Conservation (phyloP, 1,139 yeast species). For the Nematodospora anomalae region DNA sequence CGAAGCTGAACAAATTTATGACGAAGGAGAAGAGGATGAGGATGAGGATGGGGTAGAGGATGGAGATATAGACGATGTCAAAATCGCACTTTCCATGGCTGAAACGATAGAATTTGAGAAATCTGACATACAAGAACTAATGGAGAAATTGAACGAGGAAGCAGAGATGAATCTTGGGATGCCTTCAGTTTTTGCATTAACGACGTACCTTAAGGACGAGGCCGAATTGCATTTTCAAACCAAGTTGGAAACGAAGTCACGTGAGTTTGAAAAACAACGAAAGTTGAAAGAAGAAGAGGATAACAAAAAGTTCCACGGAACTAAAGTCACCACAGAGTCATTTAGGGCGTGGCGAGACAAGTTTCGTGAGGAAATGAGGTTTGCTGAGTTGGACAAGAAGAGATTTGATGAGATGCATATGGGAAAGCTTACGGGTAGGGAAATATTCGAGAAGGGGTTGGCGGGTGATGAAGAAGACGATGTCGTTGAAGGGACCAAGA, state of each 20-base stretch:
- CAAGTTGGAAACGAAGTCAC: slow-evolving; percentile 57
- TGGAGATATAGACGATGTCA: slow-evolving; percentile 14
- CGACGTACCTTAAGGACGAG: slow-evolving; percentile 73
- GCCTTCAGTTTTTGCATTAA: slow-evolving; percentile 81
- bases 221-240: slow-evolving; percentile 66
- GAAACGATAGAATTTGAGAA: slow-evolving; percentile 55
- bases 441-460: slow-evolving; percentile 86
- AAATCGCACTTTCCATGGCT: slow-evolving; percentile 36
- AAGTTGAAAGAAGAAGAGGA: slow-evolving; percentile 60
- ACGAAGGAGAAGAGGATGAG: slow-evolving; percentile 33
- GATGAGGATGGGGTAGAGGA: slow-evolving; percentile 41
- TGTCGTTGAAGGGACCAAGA: slow-evolving; percentile 23
- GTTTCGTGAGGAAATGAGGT: slow-evolving; percentile 61
- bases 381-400: slow-evolving; percentile 49
- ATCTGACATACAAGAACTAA: slow-evolving; percentile 44
- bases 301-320: slow-evolving; percentile 79
- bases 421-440: slow-evolving; percentile 82
- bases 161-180: slow-evolving; percentile 82
- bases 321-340: slow-evolving; percentile 74
- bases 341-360: slow-evolving; percentile 67
- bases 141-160: slow-evolving; percentile 49
- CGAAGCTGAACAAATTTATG: slow-evolving; percentile 33
- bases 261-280: slow-evolving; percentile 56
- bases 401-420: slow-evolving; percentile 60
- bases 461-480: slow-evolving; percentile 60